Evolutionary conservation across 2,329 filamentous ascomycete genomes (phyloP).

Genomic region (Plenodomus biglobosus): DNA sequence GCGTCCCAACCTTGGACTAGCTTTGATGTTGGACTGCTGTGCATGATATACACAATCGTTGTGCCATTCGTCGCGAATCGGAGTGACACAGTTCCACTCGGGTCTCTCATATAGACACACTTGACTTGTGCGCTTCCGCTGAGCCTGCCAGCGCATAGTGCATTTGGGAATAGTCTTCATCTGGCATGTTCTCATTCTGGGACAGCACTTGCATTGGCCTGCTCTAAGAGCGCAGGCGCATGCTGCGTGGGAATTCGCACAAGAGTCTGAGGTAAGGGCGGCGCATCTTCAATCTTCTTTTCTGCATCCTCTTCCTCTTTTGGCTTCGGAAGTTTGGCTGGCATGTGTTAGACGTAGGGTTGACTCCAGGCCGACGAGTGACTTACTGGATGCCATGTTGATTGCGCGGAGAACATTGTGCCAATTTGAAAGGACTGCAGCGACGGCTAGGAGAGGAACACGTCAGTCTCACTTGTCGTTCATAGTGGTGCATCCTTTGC

Average conservation of each 20-base stretch:
- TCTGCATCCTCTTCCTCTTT: conserved; percentile 51
- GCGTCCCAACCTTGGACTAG: too few species aligned
- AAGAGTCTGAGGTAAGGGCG: conserved; percentile 74
- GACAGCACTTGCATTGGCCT: conserved; percentile 33
- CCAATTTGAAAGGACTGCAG: conserved; percentile 84
- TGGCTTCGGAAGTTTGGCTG: conserved; percentile 70
- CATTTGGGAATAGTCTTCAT: not conserved
- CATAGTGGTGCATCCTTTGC: not conserved
- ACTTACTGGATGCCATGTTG: conserved; percentile 80
- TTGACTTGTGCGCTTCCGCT: not conserved
- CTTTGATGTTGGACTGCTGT: not conserved
- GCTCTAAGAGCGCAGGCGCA: conserved; percentile 41
- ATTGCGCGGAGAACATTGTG: conserved; percentile 83
- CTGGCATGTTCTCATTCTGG: conserved; percentile 28
- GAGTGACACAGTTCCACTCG: not conserved
- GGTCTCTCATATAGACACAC: not conserved
- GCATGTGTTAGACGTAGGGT: conserved; percentile 13
- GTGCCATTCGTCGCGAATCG: not conserved
- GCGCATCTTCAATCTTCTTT: conserved; percentile 44
- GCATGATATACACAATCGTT: not conserved
- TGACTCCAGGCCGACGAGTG: not conserved
- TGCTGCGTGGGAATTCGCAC: conserved; percentile 85
- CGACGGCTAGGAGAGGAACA: conserved; percentile 62
- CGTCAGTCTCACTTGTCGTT: conserved; percentile 19
- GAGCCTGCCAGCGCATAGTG: not conserved